phyloP scores from a whole-genome alignment of 1,284 basidiomycete species.

The Macrocystidia cucumis region DNA sequence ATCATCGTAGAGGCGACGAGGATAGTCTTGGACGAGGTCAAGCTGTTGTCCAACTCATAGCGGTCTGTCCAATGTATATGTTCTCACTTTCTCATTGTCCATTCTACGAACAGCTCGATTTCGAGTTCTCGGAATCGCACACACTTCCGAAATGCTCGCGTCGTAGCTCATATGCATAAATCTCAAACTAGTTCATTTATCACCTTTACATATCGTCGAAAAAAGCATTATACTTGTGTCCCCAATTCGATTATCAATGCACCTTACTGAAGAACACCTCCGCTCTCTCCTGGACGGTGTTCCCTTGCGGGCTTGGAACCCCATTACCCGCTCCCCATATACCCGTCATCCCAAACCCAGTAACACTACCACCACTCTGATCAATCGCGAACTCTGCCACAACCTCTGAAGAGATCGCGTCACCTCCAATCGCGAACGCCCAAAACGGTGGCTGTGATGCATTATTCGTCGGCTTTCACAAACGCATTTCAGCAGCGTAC shows the following conservation, averaged over 20 bases:
- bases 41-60: no score
- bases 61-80: no score
- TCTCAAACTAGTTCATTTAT: no score
- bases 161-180: no score
- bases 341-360: conserved; percentile 13
- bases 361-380: conserved; percentile 3
- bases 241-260: background rate
- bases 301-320: conserved; percentile 8
- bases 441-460: background rate
- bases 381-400: conserved; percentile 9
- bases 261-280: conserved; percentile 15
- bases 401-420: background rate
- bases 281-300: conserved; percentile 12
- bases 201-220: no score
- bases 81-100: no score
- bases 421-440: conserved; percentile 1
- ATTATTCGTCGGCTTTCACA: conserved; percentile 4
- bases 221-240: no score
- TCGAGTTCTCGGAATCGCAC: no score
- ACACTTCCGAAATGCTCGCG: no score
- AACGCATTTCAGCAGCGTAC: background rate
- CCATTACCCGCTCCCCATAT: conserved; percentile 13
- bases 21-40: conserved; percentile 51
- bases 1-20: conserved; percentile 84
- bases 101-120: no score